Evolutionary conservation across 164 flowering plant genomes (phyloP).

Genomic region (Vitis vinifera): ASM3070453v1 NC_081816.1:18806501-18807000

Average conservation of each 20-base stretch:
- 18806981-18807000: too few species aligned
- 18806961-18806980: too few species aligned
- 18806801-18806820: background rate
- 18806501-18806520: conserved; percentile 63
- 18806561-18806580: conserved; percentile 59
- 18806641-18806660: conserved; percentile 23
- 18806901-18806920: too few species aligned
- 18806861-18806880: too few species aligned
- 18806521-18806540: conserved; percentile 28
- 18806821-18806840: too few species aligned
- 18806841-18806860: too few species aligned
- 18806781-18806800: background rate
- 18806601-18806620: conserved; percentile 37
- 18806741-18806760: background rate
- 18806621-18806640: conserved; percentile 48
- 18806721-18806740: conserved; percentile 65
- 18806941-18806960: too few species aligned
- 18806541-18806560: conserved; percentile 43
- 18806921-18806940: too few species aligned
- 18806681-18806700: conserved; percentile 61
- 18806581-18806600: conserved; percentile 63
- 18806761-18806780: background rate
- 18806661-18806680: conserved; percentile 41
- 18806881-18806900: too few species aligned
- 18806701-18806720: conserved; percentile 58